Evolutionary conservation across 805 yeast species (phyloP).

Genomic region (Candida gorgasii): DNA sequence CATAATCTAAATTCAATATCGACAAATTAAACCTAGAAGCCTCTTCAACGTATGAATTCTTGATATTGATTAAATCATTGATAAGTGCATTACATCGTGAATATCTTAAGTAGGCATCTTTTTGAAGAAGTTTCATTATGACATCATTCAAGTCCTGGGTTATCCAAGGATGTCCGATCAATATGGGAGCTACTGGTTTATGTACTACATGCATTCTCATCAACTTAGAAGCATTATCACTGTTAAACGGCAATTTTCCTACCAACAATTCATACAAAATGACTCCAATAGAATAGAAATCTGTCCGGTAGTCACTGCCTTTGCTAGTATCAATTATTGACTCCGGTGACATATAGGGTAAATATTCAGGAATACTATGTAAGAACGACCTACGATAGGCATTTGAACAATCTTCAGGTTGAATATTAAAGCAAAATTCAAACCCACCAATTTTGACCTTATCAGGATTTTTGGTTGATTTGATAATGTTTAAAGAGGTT

Average conservation of each 20-base stretch:
- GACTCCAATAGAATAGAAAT: conserved; percentile 51
- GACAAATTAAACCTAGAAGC: conserved; percentile 2
- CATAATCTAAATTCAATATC: neutral
- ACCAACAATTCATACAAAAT: conserved; percentile 49
- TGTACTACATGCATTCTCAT: conserved; percentile 42
- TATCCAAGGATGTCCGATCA: conserved; percentile 27
- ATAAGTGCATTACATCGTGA: conserved; percentile 33
- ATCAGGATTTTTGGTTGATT: conserved; percentile 24
- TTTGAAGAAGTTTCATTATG: conserved; percentile 44
- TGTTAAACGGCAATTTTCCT: conserved; percentile 45
- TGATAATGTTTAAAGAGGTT: conserved; percentile 37
- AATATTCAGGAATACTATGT: conserved; percentile 34
- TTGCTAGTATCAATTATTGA: conserved; percentile 39
- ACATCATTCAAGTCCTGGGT: conserved; percentile 34
- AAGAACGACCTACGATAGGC: conserved; percentile 45
- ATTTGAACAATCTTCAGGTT: conserved; percentile 41
- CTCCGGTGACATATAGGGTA: conserved; percentile 55
- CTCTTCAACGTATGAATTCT: conserved; percentile 20
- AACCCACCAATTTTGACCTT: conserved; percentile 46
- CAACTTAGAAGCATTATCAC: conserved; percentile 39
- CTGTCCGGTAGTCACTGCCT: conserved; percentile 48
- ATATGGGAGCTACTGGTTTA: conserved; percentile 42
- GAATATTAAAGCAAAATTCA: conserved; percentile 47
- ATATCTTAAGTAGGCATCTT: conserved; percentile 41
- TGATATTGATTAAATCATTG: conserved; percentile 32